These are phyloP conservation scores for Xylaria sp. DNA, from an alignment of 2,329 filamentous ascomycete genomes.

Conservation along the genomic window DNA sequence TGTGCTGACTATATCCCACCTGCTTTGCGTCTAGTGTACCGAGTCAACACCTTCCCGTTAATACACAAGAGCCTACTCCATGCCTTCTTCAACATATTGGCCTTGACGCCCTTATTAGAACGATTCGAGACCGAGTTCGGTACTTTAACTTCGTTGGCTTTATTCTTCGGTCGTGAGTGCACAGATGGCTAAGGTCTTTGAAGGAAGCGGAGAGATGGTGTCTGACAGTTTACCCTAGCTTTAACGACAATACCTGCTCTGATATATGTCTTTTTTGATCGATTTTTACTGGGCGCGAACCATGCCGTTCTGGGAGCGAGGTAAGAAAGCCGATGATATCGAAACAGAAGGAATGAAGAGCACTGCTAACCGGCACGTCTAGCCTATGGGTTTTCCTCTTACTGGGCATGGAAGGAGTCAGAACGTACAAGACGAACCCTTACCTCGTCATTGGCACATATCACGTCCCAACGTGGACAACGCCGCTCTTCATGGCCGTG, in stretches of 20 bases:
- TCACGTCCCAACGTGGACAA: slow-evolving; percentile 90
- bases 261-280: slow-evolving; percentile 81
- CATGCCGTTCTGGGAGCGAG: slow-evolving; percentile 81
- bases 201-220: not conserved
- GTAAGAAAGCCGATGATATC: slow-evolving; percentile 54
- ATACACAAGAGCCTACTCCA: slow-evolving; percentile 85
- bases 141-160: slow-evolving; percentile 81
- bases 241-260: slow-evolving; percentile 82
- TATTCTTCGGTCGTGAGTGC: slow-evolving; percentile 88
- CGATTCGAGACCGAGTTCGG: slow-evolving; percentile 93
- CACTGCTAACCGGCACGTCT: slow-evolving; percentile 30
- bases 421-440: slow-evolving; percentile 82
- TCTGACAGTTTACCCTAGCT: slow-evolving; percentile 53
- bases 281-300: slow-evolving; percentile 72
- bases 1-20: not conserved
- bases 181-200: not conserved
- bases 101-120: slow-evolving; percentile 86
- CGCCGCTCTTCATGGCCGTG: slow-evolving; percentile 78
- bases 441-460: slow-evolving; percentile 67
- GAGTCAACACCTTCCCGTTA: slow-evolving; percentile 89
- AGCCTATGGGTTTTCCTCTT: slow-evolving; percentile 95
- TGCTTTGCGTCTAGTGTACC: slow-evolving; percentile 69
- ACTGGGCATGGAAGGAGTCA: slow-evolving; percentile 82
- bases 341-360: not conserved
- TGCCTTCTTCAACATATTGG: slow-evolving; percentile 76